phyloP scores from a whole-genome alignment of 176 grass and related monocot genomes.

The Carex scoparia region DNA sequence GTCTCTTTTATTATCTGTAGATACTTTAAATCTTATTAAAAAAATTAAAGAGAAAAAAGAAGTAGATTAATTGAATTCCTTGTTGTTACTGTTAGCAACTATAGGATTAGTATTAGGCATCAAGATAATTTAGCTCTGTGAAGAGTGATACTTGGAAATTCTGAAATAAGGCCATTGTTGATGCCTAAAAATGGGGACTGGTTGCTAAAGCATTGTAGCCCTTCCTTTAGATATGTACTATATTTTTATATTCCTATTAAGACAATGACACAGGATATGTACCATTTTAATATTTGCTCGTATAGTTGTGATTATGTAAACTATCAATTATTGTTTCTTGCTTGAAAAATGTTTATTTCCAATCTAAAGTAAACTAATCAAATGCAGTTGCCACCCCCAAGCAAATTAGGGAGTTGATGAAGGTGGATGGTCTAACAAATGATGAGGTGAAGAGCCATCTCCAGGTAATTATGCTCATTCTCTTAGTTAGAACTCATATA shows the following conservation, averaged over 20 bases:
- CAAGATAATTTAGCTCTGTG: background rate
- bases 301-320: background rate
- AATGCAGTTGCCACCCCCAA: slow-evolving; percentile 33
- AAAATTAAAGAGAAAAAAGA: background rate
- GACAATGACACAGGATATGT: background rate
- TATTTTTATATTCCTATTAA: background rate
- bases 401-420: slow-evolving; percentile 39
- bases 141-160: background rate
- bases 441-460: slow-evolving; percentile 42
- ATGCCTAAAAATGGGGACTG: background rate
- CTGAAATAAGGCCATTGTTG: background rate
- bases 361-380: background rate
- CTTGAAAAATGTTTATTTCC: background rate
- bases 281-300: background rate
- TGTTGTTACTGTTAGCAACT: background rate
- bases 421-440: slow-evolving; percentile 38
- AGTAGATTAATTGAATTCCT: background rate
- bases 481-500: slow-evolving; percentile 6
- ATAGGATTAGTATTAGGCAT: background rate
- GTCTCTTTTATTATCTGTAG: background rate
- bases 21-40: background rate
- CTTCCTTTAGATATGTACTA: background rate
- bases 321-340: background rate
- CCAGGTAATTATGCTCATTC: slow-evolving; percentile 25
- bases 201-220: background rate